phyloP scores from a whole-genome alignment of 1,284 basidiomycete species.

The Cystobasidium pallidum region DNA sequence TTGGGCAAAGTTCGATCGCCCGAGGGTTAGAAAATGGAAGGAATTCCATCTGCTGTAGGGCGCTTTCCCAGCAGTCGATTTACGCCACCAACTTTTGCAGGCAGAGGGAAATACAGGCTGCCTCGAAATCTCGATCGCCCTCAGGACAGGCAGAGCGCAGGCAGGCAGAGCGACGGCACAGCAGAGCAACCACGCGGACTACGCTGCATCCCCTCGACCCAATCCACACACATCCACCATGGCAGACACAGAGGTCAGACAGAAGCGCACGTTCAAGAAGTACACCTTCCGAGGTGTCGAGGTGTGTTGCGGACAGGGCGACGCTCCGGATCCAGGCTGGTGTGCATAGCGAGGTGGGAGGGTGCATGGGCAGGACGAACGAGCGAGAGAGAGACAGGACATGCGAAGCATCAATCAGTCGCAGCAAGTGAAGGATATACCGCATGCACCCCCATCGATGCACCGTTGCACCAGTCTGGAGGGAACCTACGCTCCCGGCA shows the following conservation, averaged over 20 bases:
- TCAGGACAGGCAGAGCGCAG: background rate
- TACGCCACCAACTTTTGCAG: constrained; percentile 11
- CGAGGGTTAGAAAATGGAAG: constrained; percentile 1
- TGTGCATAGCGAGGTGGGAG: constrained; percentile 15
- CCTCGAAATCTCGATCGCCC: background rate
- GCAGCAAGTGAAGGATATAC: too few species aligned
- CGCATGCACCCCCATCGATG: too few species aligned
- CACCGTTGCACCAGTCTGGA: constrained; percentile 8
- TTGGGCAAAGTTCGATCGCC: constrained; percentile 1
- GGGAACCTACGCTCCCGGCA: too few species aligned
- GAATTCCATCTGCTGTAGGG: background rate
- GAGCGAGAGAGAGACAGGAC: background rate
- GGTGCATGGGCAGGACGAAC: background rate
- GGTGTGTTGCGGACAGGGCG: constrained; percentile 44
- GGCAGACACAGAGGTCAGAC: constrained; percentile 54
- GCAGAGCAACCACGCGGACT: background rate
- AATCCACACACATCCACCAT: constrained; percentile 47
- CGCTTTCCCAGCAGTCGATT: background rate
- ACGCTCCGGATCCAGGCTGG: background rate
- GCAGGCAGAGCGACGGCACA: background rate
- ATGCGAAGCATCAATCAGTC: background rate
- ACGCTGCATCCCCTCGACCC: background rate
- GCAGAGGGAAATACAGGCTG: background rate
- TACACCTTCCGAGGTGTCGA: constrained; percentile 98
- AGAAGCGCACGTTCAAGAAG: constrained; percentile 96